Evolutionary conservation across 2,329 filamentous ascomycete genomes (phyloP).

Genomic region (Cryphonectria carpinicola): DNA sequence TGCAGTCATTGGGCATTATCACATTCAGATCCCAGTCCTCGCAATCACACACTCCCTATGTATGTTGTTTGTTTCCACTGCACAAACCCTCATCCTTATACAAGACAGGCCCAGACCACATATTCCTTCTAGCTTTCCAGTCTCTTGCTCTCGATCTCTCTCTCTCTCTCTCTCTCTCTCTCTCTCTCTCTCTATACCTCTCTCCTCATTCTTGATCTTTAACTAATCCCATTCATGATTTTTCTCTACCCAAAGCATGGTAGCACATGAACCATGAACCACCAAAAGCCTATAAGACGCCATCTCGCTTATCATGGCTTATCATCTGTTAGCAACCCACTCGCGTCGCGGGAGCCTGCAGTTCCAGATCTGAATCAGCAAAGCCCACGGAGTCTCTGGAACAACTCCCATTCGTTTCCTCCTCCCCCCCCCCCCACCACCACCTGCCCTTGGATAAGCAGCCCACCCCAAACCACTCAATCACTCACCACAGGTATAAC

Average conservation of each 20-base stretch:
- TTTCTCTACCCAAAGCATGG: background rate
- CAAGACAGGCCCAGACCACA: background rate
- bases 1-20: background rate
- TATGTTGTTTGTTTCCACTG: background rate
- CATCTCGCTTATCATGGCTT: conserved; percentile 4
- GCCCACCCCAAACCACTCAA: background rate
- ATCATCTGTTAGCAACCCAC: background rate
- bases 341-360: background rate
- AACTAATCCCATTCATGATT: background rate
- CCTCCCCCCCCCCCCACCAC: background rate
- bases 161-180: no score
- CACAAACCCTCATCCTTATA: background rate
- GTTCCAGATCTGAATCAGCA: conserved; percentile 6
- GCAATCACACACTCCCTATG: no score
- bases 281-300: background rate
- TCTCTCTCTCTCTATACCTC: no score
- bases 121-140: background rate
- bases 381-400: background rate
- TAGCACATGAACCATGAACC: background rate
- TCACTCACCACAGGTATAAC: background rate
- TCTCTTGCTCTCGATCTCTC: background rate
- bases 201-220: background rate
- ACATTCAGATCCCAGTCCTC: background rate
- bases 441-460: background rate
- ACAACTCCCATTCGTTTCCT: background rate